Evolutionary conservation across 2,329 filamentous ascomycete genomes (phyloP).

Genomic region (Alternaria conjuncta): DNA sequence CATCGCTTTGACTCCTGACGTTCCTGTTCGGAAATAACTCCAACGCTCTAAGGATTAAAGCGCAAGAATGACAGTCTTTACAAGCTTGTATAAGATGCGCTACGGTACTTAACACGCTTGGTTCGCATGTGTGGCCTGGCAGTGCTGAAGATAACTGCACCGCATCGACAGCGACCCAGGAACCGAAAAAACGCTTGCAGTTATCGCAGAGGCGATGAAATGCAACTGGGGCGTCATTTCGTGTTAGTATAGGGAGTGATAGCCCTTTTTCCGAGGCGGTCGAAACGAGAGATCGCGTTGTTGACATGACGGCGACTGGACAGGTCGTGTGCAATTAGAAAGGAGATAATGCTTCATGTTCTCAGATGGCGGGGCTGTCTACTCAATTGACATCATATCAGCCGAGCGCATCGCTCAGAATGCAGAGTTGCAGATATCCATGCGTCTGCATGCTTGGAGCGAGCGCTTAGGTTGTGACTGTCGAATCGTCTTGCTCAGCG

Average conservation of each 20-base stretch:
- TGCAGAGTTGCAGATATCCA: neutral
- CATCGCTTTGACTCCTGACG: neutral
- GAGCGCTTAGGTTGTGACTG: neutral
- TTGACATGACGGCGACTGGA: neutral
- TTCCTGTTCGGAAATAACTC: neutral
- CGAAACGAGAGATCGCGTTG: neutral
- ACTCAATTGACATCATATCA: neutral
- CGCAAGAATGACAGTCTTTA: neutral
- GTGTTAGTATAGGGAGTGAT: neutral
- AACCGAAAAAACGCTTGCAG: neutral
- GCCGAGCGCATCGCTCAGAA: neutral
- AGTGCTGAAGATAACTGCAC: neutral
- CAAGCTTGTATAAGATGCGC: neutral
- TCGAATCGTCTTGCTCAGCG: neutral
- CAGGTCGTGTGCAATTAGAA: neutral
- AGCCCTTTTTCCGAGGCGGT: neutral
- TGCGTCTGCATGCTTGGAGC: neutral
- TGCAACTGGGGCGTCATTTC: neutral
- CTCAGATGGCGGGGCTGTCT: neutral
- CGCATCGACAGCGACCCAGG: neutral
- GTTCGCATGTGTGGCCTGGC: neutral
- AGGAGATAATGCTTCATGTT: neutral
- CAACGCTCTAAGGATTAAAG: neutral
- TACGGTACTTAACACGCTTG: neutral
- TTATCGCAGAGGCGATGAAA: neutral